A percentile compares a stretch with the other conserved stretches of the same genome.
phyloP scores from a whole-genome alignment of 371 early-diverging fungal genomes.

The Mortierella sp. region DNA sequence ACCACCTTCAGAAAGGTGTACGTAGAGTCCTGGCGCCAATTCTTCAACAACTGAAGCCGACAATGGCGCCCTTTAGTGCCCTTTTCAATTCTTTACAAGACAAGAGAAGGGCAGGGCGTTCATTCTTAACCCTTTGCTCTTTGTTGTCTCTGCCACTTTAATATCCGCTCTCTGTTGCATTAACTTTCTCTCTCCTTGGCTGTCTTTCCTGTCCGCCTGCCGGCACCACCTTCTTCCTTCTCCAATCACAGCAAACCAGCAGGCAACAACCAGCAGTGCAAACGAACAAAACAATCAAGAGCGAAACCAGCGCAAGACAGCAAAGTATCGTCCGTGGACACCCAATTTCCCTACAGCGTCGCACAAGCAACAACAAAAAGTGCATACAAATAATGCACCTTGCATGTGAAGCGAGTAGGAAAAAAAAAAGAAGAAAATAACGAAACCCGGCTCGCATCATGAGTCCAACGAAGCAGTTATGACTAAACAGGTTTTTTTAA shows the following conservation, averaged over 20 bases:
- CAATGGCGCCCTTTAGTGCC: neutral
- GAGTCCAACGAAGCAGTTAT: constrained; percentile 15
- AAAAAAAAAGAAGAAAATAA: neutral
- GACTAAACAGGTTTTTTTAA: constrained; percentile 20
- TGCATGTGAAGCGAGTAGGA: constrained; percentile 8
- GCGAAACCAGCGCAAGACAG: no score
- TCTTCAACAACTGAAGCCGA: neutral
- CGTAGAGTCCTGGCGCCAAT: neutral
- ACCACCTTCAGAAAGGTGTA: neutral
- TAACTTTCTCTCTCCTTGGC: neutral
- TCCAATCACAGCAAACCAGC: neutral
- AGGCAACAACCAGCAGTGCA: neutral
- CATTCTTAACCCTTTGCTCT: neutral
- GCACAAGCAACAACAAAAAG: neutral
- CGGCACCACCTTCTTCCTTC: neutral
- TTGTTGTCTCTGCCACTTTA: neutral
- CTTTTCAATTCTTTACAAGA: neutral
- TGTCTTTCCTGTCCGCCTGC: neutral
- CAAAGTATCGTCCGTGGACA: neutral
- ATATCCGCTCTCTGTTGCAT: neutral
- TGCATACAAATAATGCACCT: neutral
- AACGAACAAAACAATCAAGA: neutral
- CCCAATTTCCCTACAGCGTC: neutral
- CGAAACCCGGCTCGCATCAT: constrained; percentile 18
- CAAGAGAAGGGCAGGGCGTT: neutral